Evolutionary conservation across 495 filamentous ascomycete genomes (phyloP).

Genomic region (Cercophora scortea): DNA sequence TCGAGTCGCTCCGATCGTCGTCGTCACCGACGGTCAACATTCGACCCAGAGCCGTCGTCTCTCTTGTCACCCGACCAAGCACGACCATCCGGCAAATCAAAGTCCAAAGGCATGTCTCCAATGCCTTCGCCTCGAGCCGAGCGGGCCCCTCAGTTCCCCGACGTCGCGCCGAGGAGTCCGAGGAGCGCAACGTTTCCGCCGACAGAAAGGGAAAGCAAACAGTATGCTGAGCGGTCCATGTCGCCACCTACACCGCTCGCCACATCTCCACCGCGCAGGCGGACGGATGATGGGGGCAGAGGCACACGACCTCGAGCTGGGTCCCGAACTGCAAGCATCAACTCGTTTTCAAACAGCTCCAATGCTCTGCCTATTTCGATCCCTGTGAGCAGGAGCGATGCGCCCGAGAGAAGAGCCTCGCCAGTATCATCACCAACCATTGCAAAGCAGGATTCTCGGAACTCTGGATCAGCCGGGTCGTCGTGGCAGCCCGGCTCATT

Average conservation of each 20-base stretch:
- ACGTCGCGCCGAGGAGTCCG: constrained; percentile 16
- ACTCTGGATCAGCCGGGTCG: constrained; percentile 10
- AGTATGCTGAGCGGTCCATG: constrained; percentile 18
- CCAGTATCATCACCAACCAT: constrained; percentile 9
- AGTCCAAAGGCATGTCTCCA: constrained; percentile 8
- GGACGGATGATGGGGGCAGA: neutral
- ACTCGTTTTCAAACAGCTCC: constrained; percentile 8
- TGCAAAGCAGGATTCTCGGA: constrained; percentile 10
- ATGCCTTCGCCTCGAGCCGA: constrained; percentile 5
- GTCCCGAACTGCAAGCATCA: constrained; percentile 15
- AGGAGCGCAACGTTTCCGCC: constrained; percentile 29
- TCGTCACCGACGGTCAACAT: constrained; percentile 4
- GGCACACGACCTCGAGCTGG: constrained; percentile 10
- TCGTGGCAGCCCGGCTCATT: constrained; percentile 24
- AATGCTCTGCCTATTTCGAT: constrained; percentile 1
- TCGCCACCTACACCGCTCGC: constrained; percentile 21
- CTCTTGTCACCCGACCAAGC: constrained; percentile 8
- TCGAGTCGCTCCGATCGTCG: constrained; percentile 7
- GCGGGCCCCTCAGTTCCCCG: constrained; percentile 7
- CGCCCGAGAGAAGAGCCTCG: constrained; percentile 15
- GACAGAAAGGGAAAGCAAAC: constrained; percentile 6
- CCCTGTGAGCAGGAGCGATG: constrained; percentile 5
- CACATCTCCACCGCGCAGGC: constrained; percentile 12
- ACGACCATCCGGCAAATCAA: constrained; percentile 2
- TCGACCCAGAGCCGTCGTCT: constrained; percentile 11